These are phyloP conservation scores for Candida easanensis DNA, from an alignment of 805 yeast species.

Conservation along the genomic window DNA sequence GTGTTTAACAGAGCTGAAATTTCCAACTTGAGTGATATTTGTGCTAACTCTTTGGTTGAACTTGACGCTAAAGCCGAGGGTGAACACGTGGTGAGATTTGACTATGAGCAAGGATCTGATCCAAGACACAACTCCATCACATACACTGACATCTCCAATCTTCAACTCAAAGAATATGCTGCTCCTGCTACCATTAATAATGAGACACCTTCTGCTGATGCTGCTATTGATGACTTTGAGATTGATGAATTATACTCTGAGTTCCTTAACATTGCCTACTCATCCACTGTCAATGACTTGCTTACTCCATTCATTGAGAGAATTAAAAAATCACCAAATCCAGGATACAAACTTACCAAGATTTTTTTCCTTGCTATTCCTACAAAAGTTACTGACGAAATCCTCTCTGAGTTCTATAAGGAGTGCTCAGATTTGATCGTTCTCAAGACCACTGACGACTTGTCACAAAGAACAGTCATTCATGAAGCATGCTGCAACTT, in stretches of 20 bases:
- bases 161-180: constrained; percentile 14
- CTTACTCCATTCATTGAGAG: constrained; percentile 44
- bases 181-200: background rate
- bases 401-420: constrained; percentile 47
- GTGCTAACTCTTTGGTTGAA: constrained; percentile 65
- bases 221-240: constrained; percentile 37
- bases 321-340: constrained; percentile 37
- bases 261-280: constrained; percentile 52
- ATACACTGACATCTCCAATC: constrained; percentile 22
- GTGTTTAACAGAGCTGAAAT: constrained; percentile 90
- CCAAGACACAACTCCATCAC: constrained; percentile 16
- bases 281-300: constrained; percentile 35
- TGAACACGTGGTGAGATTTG: constrained; percentile 33
- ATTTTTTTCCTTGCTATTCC: constrained; percentile 69
- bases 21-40: constrained; percentile 75
- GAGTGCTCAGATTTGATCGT: constrained; percentile 45
- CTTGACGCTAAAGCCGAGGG: constrained; percentile 68
- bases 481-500: constrained; percentile 54
- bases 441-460: constrained; percentile 63
- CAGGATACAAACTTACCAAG: constrained; percentile 54
- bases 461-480: constrained; percentile 67
- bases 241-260: constrained; percentile 72
- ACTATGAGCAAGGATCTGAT: constrained; percentile 18
- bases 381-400: constrained; percentile 56
- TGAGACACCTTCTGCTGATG: background rate